Evolutionary conservation across 2,329 filamentous ascomycete species (phyloP).

Genomic region (Cladorrhinum sp.): DNA sequence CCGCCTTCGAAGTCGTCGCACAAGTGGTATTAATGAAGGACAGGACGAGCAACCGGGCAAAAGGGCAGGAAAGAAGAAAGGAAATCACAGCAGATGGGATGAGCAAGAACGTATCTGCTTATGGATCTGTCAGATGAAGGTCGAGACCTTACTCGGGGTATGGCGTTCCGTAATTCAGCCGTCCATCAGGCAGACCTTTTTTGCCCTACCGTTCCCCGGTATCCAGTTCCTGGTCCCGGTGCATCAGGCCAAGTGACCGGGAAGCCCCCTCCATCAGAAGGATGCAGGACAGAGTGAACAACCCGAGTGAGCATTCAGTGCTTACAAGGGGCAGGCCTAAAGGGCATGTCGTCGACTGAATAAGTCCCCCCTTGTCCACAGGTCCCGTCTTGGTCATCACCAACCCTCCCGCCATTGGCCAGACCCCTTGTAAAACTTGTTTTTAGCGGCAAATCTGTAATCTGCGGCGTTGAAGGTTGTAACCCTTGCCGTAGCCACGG

Average conservation of each 20-base stretch:
- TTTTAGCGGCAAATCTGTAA: not conserved
- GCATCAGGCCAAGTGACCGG: no score
- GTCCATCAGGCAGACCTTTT: not conserved
- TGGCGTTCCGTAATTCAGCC: not conserved
- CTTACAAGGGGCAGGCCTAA: not conserved
- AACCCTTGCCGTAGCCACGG: conserved; percentile 2
- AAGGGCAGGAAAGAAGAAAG: not conserved
- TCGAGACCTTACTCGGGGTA: not conserved
- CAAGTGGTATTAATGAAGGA: not conserved
- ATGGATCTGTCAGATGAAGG: not conserved
- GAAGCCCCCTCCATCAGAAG: no score
- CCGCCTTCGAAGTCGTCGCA: not conserved
- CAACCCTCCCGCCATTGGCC: not conserved
- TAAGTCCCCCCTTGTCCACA: not conserved
- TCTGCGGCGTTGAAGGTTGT: not conserved
- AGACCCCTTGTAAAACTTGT: not conserved
- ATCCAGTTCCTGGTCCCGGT: no score
- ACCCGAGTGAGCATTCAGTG: not conserved
- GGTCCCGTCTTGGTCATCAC: conserved; percentile 2
- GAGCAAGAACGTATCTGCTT: not conserved
- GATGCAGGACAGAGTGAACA: not conserved
- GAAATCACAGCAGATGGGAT: not conserved
- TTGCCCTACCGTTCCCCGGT: not conserved
- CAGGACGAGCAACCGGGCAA: not conserved
- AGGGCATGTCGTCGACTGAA: not conserved